A percentile compares a stretch with the other conserved stretches of the same genome.
Evolutionary conservation across 2,329 filamentous ascomycete species (phyloP).

Genomic region (Colletotrichum spaethianum): DNA sequence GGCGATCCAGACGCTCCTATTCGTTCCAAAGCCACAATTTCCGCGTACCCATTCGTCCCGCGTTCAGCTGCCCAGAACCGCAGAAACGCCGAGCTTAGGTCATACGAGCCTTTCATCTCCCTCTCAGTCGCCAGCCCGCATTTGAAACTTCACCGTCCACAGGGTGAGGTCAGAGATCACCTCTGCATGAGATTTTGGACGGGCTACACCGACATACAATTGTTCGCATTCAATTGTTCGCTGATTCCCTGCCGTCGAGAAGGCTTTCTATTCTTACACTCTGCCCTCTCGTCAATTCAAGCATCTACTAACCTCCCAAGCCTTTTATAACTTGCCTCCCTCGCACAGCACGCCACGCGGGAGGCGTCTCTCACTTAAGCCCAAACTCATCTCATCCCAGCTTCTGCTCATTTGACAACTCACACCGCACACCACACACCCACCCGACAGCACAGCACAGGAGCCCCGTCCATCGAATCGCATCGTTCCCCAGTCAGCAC

Average conservation of each 20-base stretch:
- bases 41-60: constrained; percentile 27
- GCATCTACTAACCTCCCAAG: not conserved
- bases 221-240: constrained; percentile 1
- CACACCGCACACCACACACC: constrained; percentile 11
- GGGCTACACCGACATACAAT: constrained; percentile 8
- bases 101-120: constrained; percentile 16
- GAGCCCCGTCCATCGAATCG: constrained; percentile 12
- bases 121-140: constrained; percentile 15
- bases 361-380: not conserved
- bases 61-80: constrained; percentile 19
- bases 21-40: constrained; percentile 33
- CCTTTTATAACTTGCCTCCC: not conserved
- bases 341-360: not conserved
- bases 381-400: constrained; percentile 15
- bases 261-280: not conserved
- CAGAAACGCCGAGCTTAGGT: constrained; percentile 23
- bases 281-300: not conserved
- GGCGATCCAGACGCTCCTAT: constrained; percentile 31
- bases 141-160: constrained; percentile 17
- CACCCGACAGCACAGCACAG: not conserved
- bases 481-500: constrained; percentile 19
- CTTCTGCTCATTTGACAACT: constrained; percentile 16
- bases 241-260: constrained; percentile 14
- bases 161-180: constrained; percentile 24
- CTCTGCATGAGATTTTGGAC: not conserved